Evolutionary conservation across 306 rosid genomes (phyloP), one percentile per base, ranked within the genome.

Genomic region (Astragalus glycyphyllos): DNA sequence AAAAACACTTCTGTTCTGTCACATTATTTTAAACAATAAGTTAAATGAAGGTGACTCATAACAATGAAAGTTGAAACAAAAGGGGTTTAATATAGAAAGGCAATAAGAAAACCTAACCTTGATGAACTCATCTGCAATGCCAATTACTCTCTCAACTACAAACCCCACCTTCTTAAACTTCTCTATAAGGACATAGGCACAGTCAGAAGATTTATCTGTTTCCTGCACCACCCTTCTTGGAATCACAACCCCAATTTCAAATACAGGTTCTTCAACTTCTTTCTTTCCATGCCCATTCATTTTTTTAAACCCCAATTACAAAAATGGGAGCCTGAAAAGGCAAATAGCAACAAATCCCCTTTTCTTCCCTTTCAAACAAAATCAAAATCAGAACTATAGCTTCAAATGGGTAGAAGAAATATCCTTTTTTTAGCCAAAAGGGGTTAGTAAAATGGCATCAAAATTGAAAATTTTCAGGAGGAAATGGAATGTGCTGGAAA

Each of bases 191-290:
- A 89, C 80, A 67, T 66, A 62, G 58, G 75, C 78, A 51, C 94
- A 86, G 31, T 89, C 92, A 50, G 23, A 67, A 15, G 17, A 69
- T 64, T 69, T 83, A 20, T 83, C 89, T 59, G 51, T 69, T 46
- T 76, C 87, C 65, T 73, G 80, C 49, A 72, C 68, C 29, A 37
- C 74, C 29, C 83, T 82, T 79, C 82, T 91, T 0, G 97, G 89
- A 89, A 91, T 85, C 74, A 88, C 99, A 71, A 87, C 87, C 79
- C 88, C 92, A 72, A 95, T 72, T 76, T 95, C 99, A 77, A 91
- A 95, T 16, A 77, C 82, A 81, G 73, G 72, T 5, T 77, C 83
- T 49, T 80, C 31, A 26, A 26, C 31, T 26, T 2, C 88, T 45
- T 80, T 87, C 49, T 85, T 85, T 55, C 55, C 87, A 41, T 5